Percentiles rank a stretch among this genome's conserved stretches.
Conservation (phyloP, 768 basidiomycete genomes). For the Lentinula detonsa region DNA sequence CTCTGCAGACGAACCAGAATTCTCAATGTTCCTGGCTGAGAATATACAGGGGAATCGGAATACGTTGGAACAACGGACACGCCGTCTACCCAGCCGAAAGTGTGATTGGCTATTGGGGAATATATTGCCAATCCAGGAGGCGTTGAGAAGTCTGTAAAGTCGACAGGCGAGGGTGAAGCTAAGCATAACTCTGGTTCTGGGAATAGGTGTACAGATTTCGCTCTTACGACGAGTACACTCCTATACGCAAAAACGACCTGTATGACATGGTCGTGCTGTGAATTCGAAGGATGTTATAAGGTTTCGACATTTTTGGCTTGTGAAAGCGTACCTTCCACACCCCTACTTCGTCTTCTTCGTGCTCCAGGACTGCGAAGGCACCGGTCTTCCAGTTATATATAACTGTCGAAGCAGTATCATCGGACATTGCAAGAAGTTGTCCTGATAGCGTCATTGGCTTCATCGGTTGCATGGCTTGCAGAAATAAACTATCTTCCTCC, state of each 20-base stretch:
- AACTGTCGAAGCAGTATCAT: conserved; percentile 43
- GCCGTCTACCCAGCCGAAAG: conserved; percentile 68
- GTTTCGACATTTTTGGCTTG: conserved; percentile 1
- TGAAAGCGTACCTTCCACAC: conserved; percentile 18
- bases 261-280: conserved; percentile 43
- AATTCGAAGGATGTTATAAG: neutral
- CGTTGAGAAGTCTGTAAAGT: neutral
- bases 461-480: conserved; percentile 15
- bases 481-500: neutral
- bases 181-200: conserved; percentile 28
- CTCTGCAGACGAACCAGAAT: conserved; percentile 54
- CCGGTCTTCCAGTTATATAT: conserved; percentile 50
- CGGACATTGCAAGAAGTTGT: conserved; percentile 47
- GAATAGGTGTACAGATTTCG: conserved; percentile 54
- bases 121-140: conserved; percentile 18
- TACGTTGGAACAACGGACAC: conserved; percentile 31
- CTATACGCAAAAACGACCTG: conserved; percentile 44
- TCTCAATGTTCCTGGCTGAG: conserved; percentile 24
- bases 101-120: conserved; percentile 33
- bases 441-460: conserved; percentile 45
- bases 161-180: neutral
- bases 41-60: neutral
- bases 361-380: conserved; percentile 39
- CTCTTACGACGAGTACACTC: conserved; percentile 51
- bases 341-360: conserved; percentile 22